Evolutionary conservation across 176 grass and related monocot genomes (phyloP), one percentile per base, ranked within the genome.

Genomic region (Zoysia pacifica): DNA sequence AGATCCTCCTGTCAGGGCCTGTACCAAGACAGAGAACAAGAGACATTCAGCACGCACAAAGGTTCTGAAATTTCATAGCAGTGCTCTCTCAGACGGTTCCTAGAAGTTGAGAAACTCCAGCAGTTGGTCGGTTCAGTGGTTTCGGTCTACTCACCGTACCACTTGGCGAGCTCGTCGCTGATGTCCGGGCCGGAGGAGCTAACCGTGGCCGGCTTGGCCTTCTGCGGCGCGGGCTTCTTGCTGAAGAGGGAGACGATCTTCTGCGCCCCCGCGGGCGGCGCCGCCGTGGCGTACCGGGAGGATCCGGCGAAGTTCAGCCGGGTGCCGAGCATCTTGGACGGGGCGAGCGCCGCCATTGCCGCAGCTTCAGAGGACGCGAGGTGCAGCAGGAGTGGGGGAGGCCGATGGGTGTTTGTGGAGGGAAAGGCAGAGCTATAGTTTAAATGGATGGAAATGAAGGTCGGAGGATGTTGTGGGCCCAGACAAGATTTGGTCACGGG

Each of bases 1-100:
- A 99, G 77, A 99, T 99, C 75, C 90, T 93, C 79, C 96, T 86
- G 90, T 99, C 96, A 69, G 96, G 96, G 72, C 96, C 89, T 89
- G 20, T 62, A 62, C 65, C 7, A 7, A 46, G 4, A 69, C 7
- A 47, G 0, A 70, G 44, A 16, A n/a, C n/a, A 48, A 49, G 6
- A 51, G 11, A 13, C 9, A 67, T 48, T 88, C 47, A 65, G 11
- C 9, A 69, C 40, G 48, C 40, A 46, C 7, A 7, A 73, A 67
- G 8, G 55, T 67, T 41, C 42, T 15, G 42, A 59, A 65, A 7
- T 79, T 55, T 15, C 3, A 1, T 18, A 15, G 9, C 15, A 37
- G 72, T 38, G 9, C 20, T 63, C n/a, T 59, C 11, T 14, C 7
- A 18, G 7, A 51, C 4, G 20, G 9, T 40, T 42, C 37, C 66